Evolutionary conservation across 352 stramenopile species (phyloP).

Genomic region (Globisporangium canariense): DNA sequence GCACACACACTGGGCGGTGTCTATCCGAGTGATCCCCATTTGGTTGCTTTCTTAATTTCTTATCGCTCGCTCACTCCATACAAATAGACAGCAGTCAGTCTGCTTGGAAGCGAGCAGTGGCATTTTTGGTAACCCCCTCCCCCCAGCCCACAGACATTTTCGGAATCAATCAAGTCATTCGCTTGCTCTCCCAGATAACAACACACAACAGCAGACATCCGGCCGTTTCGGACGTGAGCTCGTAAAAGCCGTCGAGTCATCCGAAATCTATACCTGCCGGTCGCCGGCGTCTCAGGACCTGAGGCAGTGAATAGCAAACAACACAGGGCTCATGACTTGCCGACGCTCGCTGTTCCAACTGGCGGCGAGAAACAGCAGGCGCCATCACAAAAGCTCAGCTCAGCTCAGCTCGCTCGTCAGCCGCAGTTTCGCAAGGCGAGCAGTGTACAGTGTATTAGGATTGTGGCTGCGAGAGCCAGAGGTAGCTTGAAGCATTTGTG

Average conservation of each 20-base stretch:
- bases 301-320: not conserved
- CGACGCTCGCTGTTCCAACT: not conserved
- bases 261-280: not conserved
- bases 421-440: not conserved
- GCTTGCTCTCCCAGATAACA: not conserved
- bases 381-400: not conserved
- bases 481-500: too few species aligned
- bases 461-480: slow-evolving; percentile 1
- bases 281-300: slow-evolving; percentile 1
- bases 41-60: too few species aligned
- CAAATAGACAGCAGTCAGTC: not conserved
- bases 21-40: too few species aligned
- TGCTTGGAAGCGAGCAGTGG: not conserved
- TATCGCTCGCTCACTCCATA: too few species aligned
- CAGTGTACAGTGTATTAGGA: too few species aligned
- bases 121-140: not conserved
- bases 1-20: too few species aligned
- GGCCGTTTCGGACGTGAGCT: not conserved
- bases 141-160: not conserved
- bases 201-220: not conserved
- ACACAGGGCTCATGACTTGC: not conserved
- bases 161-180: not conserved
- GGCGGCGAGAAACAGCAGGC: not conserved
- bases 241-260: slow-evolving; percentile 3
- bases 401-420: not conserved